Evolutionary conservation across 352 stramenopile genomes (phyloP).

Genomic region (Phytophthora hibernalis): DNA sequence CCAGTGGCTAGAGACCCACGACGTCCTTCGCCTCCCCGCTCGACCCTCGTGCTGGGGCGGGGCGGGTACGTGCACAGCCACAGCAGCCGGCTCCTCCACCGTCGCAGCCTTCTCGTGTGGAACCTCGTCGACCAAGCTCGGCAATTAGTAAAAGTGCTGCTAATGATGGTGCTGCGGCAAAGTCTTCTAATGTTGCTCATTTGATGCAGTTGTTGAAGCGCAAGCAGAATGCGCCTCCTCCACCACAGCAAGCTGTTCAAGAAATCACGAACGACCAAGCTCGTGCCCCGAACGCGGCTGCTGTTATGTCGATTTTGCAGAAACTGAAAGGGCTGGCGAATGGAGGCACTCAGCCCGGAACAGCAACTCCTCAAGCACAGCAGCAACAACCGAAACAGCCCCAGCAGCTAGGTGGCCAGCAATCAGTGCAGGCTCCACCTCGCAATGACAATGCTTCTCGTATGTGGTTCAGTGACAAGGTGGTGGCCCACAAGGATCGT

Average conservation of each 20-base stretch:
- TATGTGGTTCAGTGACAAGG: conserved; percentile 89
- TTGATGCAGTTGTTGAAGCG: conserved; percentile 85
- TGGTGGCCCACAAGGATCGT: conserved; percentile 83
- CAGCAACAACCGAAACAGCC: conserved; percentile 22
- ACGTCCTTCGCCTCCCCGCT: conserved; percentile 39
- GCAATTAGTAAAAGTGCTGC: conserved; percentile 21
- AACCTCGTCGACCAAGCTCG: conserved; percentile 21
- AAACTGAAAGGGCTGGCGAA: conserved; percentile 75
- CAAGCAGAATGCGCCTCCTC: conserved; percentile 52
- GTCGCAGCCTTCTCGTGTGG: conserved; percentile 22
- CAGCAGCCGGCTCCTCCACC: conserved; percentile 21
- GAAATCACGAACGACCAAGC: conserved; percentile 72
- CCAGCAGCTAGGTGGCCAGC: conserved; percentile 24
- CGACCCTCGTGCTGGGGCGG: conserved; percentile 28
- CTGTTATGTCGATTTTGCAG: conserved; percentile 88
- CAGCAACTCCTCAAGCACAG: conserved; percentile 20
- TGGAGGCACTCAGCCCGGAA: conserved; percentile 14
- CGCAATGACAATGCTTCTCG: conserved; percentile 59
- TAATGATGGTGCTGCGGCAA: conserved; percentile 33
- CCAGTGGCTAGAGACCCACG: conserved; percentile 37
- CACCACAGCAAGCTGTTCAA: conserved; percentile 36
- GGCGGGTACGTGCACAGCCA: conserved; percentile 6
- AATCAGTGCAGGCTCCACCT: conserved; percentile 19
- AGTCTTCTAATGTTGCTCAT: conserved; percentile 81
- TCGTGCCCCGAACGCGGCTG: conserved; percentile 62